Evolutionary conservation across 306 rosid species (phyloP), one percentile per base, ranked within the genome.

Genomic region (Prosopis cineraria): DNA sequence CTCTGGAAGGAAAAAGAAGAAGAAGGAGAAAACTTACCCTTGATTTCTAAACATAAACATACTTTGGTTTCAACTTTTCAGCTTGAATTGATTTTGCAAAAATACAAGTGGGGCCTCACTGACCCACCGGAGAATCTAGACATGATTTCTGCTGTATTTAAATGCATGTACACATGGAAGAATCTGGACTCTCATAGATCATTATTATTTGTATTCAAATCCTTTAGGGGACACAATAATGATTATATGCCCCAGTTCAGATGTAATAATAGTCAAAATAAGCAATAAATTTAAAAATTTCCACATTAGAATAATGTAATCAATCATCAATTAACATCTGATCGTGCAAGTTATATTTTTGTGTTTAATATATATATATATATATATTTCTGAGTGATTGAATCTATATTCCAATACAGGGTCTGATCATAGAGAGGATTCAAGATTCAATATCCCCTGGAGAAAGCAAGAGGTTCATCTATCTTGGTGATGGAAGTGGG

Each of bases 401-500:
- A 53, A 22, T 53, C 13, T 22, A 48, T 63, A 7, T 66, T 12
- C 9, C 7, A 24, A 34, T 41, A 3, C 84, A 89, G 93, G 85
- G 89, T 74, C 53, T 76, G 29, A 73, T 87, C 52, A 84, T 89
- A 33, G 82, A 89, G 48, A 85, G 83, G 70, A 89, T 87, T 29
- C 87, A 79, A 76, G 73, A 73, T 1, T 81, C 83, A 48, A 37
- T 81, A 45, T 13, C 43, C 9, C 40, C 3, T 40, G 81, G 65
- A 33, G 86, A 45, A 29, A 59, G 79, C 13, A 90, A 85, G 75
- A 90, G 85, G 68, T 36, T 88, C 39, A 88, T 88, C 72, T 90
- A 90, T 63, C 83, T 88, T 17, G 94, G 94, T 0, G 95, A 88
- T 78, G 91, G 92, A 5, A 41, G 34, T 68, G 95, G 92, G 1